Evolutionary conservation across 345 rosid species (phyloP).

Genomic region (Gossypium rotundifolium): DNA sequence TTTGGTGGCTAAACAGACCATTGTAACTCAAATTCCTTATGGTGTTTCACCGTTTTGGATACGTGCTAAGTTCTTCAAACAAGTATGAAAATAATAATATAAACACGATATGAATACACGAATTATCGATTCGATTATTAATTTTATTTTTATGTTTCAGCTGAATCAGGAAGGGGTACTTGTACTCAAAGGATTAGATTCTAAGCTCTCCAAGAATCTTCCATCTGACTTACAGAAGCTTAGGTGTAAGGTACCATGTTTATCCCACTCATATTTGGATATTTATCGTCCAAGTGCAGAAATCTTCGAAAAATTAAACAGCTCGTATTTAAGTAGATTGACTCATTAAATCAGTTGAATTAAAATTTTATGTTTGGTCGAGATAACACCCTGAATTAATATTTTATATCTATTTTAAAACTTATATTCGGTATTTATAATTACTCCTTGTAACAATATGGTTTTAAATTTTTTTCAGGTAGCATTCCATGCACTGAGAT

Average conservation of each 20-base stretch:
- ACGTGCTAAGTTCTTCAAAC: slow-evolving; percentile 54
- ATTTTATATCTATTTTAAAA: too few relatives aligned
- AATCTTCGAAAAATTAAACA: too few relatives aligned
- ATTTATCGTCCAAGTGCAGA: too few relatives aligned
- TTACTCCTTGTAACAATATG: too few relatives aligned
- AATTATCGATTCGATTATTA: not conserved
- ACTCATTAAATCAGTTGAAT: too few relatives aligned
- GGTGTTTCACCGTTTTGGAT: slow-evolving; percentile 65
- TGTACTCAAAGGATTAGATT: slow-evolving; percentile 57
- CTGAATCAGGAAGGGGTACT: slow-evolving; percentile 57
- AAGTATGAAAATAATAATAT: slow-evolving; percentile 21
- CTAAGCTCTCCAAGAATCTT: slow-evolving; percentile 65
- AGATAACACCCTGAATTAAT: too few relatives aligned
- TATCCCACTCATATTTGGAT: too few relatives aligned
- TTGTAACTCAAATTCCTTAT: slow-evolving; percentile 49
- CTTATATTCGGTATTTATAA: too few relatives aligned
- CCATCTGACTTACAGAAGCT: slow-evolving; percentile 72
- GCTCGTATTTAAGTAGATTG: too few relatives aligned
- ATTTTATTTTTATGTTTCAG: slow-evolving; percentile 25
- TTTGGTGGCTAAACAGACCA: slow-evolving; percentile 48
- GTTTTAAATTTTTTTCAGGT: slow-evolving; percentile 37
- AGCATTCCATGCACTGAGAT: slow-evolving; percentile 67
- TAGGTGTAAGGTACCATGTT: slow-evolving; percentile 46
- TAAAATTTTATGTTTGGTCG: too few relatives aligned
- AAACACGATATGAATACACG: not conserved